Evolutionary conservation across 192 early-diverging fungal genomes (phyloP).

Genomic region (Glomus cerebriforme): DNA sequence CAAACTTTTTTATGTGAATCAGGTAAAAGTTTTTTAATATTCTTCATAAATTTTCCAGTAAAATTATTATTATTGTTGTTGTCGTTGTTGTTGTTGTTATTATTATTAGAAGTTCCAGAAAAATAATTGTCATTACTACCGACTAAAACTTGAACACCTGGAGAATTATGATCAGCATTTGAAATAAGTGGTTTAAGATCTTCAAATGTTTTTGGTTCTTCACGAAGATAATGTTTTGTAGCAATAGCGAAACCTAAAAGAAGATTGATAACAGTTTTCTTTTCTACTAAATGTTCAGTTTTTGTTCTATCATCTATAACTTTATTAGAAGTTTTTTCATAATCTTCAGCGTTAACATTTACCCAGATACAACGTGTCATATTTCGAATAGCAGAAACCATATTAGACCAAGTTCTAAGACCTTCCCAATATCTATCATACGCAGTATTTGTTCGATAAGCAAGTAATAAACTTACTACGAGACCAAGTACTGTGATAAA

Average conservation of each 20-base stretch:
- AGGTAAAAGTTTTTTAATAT: background rate
- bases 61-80: slow-evolving; percentile 3
- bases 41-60: slow-evolving; percentile 17
- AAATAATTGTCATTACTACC: background rate
- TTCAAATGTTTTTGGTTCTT: slow-evolving; percentile 70
- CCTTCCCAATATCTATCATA: slow-evolving; percentile 82
- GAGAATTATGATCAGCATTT: slow-evolving; percentile 48
- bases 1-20: slow-evolving; percentile 32
- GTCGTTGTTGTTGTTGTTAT: too few relatives aligned
- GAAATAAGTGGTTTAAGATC: slow-evolving; percentile 69
- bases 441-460: slow-evolving; percentile 29
- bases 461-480: slow-evolving; percentile 16
- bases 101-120: background rate
- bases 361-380: slow-evolving; percentile 79
- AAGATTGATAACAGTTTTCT: slow-evolving; percentile 72
- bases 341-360: slow-evolving; percentile 36
- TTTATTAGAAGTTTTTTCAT: too few relatives aligned
- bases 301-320: too few relatives aligned
- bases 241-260: slow-evolving; percentile 76
- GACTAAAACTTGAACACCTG: slow-evolving; percentile 6
- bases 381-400: slow-evolving; percentile 72
- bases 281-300: slow-evolving; percentile 52
- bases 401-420: slow-evolving; percentile 76
- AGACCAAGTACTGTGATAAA: slow-evolving; percentile 12
- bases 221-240: slow-evolving; percentile 83